Evolutionary conservation across 176 grass and related monocot genomes (phyloP).

Genomic region (Oryza rufipogon): DNA sequence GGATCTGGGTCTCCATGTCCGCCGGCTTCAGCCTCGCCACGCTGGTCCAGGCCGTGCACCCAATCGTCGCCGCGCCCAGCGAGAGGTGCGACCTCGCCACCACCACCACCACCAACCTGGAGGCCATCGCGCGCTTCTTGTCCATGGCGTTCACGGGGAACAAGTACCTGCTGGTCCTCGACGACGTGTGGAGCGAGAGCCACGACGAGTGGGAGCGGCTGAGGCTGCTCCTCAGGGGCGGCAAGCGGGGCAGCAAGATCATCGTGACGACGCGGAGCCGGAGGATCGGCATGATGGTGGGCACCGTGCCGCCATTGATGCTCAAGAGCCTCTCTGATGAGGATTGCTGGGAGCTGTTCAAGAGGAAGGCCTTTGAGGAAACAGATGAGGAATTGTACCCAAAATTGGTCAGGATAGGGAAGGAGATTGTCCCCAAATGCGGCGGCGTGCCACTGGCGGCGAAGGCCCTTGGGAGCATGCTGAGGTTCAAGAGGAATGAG

Average conservation of each 20-base stretch:
- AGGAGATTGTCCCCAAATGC: constrained; percentile 55
- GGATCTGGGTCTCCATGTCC: too few relatives aligned
- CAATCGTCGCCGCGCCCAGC: too few relatives aligned
- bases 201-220: constrained; percentile 51
- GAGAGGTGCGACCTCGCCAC: too few relatives aligned
- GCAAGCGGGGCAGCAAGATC: constrained; percentile 69
- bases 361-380: constrained; percentile 55
- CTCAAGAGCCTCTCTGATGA: constrained; percentile 50
- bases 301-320: neutral
- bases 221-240: neutral
- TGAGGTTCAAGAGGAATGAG: constrained; percentile 51
- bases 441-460: constrained; percentile 61
- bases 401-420: constrained; percentile 36
- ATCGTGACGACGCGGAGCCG: constrained; percentile 57
- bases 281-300: too few relatives aligned
- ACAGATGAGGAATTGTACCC: constrained; percentile 39
- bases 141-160: constrained; percentile 46
- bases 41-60: too few relatives aligned
- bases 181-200: constrained; percentile 60
- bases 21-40: too few relatives aligned
- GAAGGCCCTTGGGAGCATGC: constrained; percentile 58
- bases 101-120: too few relatives aligned
- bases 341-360: constrained; percentile 67
- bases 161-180: constrained; percentile 69
- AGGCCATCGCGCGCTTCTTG: constrained; percentile 22